Evolutionary conservation across 352 stramenopile genomes (phyloP).

Genomic region (Peronospora destructor): DNA sequence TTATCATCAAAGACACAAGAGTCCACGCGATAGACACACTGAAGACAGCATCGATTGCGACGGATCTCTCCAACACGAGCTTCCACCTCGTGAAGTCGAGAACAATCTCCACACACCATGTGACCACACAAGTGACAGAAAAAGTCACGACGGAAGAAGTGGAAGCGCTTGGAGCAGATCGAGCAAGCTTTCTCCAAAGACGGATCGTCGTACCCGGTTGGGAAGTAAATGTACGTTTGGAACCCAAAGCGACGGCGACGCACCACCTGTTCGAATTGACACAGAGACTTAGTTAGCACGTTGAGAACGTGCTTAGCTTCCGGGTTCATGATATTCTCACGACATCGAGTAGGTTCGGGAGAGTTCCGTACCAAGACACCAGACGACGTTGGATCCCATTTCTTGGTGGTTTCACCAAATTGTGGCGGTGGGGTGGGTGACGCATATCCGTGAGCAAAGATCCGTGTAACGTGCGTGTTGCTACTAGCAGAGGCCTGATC

Average conservation of each 20-base stretch:
- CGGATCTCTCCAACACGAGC: conserved; percentile 36
- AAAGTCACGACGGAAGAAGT: conserved; percentile 40
- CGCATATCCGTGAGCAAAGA: conserved; percentile 54
- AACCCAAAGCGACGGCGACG: conserved; percentile 58
- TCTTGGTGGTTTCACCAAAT: background rate
- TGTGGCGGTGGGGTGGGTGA: conserved; percentile 9
- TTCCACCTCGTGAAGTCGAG: conserved; percentile 43
- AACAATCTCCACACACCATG: conserved; percentile 45
- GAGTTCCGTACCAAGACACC: background rate
- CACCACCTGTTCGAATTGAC: conserved; percentile 49
- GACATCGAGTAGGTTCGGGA: conserved; percentile 9
- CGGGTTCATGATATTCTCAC: conserved; percentile 39
- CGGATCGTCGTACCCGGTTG: conserved; percentile 28
- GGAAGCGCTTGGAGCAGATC: conserved; percentile 49
- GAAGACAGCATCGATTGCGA: conserved; percentile 39
- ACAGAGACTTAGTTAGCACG: conserved; percentile 41
- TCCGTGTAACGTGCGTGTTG: conserved; percentile 35
- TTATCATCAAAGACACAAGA: conserved; percentile 46
- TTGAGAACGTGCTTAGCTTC: conserved; percentile 41
- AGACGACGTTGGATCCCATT: background rate
- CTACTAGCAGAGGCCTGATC: conserved; percentile 21
- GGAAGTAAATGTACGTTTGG: conserved; percentile 62
- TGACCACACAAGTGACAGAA: conserved; percentile 55
- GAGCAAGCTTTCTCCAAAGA: conserved; percentile 27
- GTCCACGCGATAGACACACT: conserved; percentile 52